These are phyloP conservation scores for Spongiforma sp. DNA, from an alignment of 1,284 basidiomycete species.

Conservation along the genomic window DNA sequence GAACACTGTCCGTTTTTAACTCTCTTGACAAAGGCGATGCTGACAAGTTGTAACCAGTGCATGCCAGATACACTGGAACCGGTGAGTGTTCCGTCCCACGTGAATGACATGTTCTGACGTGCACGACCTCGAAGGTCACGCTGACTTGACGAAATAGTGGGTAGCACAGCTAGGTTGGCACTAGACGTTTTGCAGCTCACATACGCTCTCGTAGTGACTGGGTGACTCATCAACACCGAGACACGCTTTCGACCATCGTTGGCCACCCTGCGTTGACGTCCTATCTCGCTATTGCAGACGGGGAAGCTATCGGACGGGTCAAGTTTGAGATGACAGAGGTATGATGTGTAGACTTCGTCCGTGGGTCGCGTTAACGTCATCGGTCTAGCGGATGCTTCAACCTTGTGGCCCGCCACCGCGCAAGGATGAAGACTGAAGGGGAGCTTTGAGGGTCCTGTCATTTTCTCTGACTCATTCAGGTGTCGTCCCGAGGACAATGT, in stretches of 20 bases:
- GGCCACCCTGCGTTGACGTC: constrained; percentile 89
- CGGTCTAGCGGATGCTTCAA: constrained; percentile 88
- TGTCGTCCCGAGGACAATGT: background rate
- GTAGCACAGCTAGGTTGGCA: constrained; percentile 37
- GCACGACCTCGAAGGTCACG: constrained; percentile 66
- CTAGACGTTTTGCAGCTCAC: constrained; percentile 9
- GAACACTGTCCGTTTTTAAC: constrained; percentile 75
- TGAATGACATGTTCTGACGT: constrained; percentile 8
- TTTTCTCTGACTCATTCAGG: no score
- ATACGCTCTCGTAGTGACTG: constrained; percentile 76
- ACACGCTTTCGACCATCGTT: constrained; percentile 91
- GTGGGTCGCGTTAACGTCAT: constrained; percentile 7
- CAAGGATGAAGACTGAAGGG: constrained; percentile 79
- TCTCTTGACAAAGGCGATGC: constrained; percentile 6
- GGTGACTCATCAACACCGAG: constrained; percentile 96
- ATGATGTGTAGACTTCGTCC: constrained; percentile 9
- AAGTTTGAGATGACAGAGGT: constrained; percentile 98
- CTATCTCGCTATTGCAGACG: constrained; percentile 93
- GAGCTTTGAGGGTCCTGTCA: background rate
- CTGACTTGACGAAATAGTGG: constrained; percentile 93
- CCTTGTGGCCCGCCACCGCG: constrained; percentile 97
- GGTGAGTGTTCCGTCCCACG: constrained; percentile 50
- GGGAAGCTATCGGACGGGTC: constrained; percentile 87
- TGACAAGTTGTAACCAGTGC: constrained; percentile 58
- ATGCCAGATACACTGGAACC: constrained; percentile 95